Percentiles rank a stretch among this genome's conserved stretches.
Conservation (phyloP, 768 basidiomycete genomes). For the Cantharellus cinnabarinus region DNA sequence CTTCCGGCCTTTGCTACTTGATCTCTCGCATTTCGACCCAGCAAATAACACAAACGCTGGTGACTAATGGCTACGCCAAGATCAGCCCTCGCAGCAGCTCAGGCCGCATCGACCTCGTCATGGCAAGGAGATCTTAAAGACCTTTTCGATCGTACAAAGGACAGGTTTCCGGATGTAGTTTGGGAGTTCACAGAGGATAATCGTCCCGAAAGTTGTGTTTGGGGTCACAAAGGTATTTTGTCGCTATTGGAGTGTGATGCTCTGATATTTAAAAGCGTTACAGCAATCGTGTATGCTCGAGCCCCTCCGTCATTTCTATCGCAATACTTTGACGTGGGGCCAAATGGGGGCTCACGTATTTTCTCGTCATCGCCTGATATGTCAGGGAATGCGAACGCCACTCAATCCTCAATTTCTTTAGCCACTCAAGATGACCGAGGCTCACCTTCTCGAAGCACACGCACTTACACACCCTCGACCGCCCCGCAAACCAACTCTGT, state of each 20-base stretch:
- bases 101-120: slow-evolving; percentile 29
- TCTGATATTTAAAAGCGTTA: neutral
- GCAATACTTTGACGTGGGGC: slow-evolving; percentile 66
- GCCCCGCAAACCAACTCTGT: slow-evolving; percentile 20
- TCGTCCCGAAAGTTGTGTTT: slow-evolving; percentile 37
- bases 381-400: slow-evolving; percentile 29
- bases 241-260: slow-evolving; percentile 1
- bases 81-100: slow-evolving; percentile 4
- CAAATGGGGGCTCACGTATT: slow-evolving; percentile 22
- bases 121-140: slow-evolving; percentile 70
- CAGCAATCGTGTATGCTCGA: slow-evolving; percentile 86
- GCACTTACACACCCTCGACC: slow-evolving; percentile 20
- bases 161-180: slow-evolving; percentile 91
- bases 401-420: slow-evolving; percentile 42
- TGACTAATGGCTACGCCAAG: too few species aligned
- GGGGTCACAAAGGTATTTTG: slow-evolving; percentile 78
- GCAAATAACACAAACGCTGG: too few species aligned
- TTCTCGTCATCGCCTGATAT: slow-evolving; percentile 25
- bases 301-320: slow-evolving; percentile 83
- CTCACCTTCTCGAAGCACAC: slow-evolving; percentile 21
- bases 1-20: too few species aligned
- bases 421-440: slow-evolving; percentile 26
- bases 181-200: slow-evolving; percentile 55
- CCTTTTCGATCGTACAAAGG: slow-evolving; percentile 67
- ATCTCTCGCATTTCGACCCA: too few species aligned